Percentiles rank a stretch among this genome's conserved stretches.
These are phyloP conservation scores for Tephrocybe rancida DNA, from an alignment of 768 basidiomycete genomes.

Conservation along the genomic window DNA sequence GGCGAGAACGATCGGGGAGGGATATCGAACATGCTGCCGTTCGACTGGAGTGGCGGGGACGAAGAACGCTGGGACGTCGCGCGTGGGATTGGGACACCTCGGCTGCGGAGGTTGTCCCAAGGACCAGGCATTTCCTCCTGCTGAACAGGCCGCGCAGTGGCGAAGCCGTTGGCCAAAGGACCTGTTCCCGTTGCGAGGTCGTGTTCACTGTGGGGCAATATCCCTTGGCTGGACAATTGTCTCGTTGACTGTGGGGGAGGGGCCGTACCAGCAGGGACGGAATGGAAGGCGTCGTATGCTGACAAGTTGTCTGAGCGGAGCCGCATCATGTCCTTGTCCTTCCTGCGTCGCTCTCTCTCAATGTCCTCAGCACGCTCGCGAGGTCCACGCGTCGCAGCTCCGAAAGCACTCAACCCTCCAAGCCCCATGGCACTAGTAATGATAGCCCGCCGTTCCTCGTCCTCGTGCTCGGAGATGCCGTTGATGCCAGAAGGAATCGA, in stretches of 20 bases:
- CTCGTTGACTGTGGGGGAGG: constrained; percentile 24
- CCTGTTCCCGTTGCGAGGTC: constrained; percentile 15
- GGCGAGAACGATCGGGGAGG: constrained; percentile 19
- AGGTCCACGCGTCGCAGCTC: constrained; percentile 45
- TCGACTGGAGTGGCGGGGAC: constrained; percentile 27
- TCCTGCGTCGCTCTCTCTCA: constrained; percentile 50
- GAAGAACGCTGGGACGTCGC: constrained; percentile 37
- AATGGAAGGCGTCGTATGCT: constrained; percentile 82
- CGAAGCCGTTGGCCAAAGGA: constrained; percentile 21
- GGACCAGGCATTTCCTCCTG: constrained; percentile 42
- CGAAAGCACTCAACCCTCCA: constrained; percentile 34
- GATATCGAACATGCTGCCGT: constrained; percentile 6
- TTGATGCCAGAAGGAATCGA: constrained; percentile 8
- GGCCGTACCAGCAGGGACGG: constrained; percentile 40
- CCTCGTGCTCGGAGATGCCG: constrained; percentile 31
- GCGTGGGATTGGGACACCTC: constrained; percentile 14
- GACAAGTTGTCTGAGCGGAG: constrained; percentile 42
- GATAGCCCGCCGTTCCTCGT: constrained; percentile 48
- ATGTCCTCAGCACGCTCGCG: constrained; percentile 69
- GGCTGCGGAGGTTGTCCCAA: constrained; percentile 40
- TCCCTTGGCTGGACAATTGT: constrained; percentile 32
- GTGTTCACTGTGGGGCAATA: constrained; percentile 17
- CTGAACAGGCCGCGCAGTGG: constrained; percentile 13
- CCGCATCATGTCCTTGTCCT: constrained; percentile 51
- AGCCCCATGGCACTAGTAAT: constrained; percentile 41